A percentile compares a stretch with the other conserved stretches of the same genome.
phyloP scores from a whole-genome alignment of 257 asterid species.

The Petunia axillaris region DNA sequence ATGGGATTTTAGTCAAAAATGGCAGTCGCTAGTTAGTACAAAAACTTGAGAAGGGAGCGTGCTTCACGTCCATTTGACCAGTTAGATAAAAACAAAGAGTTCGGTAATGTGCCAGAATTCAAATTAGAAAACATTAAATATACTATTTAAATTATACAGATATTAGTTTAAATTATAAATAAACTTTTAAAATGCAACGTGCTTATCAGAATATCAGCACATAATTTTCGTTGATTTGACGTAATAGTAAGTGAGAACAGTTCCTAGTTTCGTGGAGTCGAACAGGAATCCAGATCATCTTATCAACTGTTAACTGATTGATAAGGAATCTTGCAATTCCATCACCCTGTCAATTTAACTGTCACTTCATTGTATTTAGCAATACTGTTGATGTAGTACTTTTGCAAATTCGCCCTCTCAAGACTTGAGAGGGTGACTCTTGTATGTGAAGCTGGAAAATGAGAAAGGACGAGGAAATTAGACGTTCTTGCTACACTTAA shows the following conservation, averaged over 20 bases:
- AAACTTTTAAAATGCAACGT: background rate
- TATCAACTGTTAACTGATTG: background rate
- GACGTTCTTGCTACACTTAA: too few species aligned
- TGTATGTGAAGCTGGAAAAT: conserved; percentile 1
- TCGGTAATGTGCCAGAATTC: conserved; percentile 1
- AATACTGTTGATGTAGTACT: background rate
- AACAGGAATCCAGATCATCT: background rate
- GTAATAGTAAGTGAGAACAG: too few species aligned
- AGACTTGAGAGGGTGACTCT: background rate
- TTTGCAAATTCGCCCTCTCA: background rate
- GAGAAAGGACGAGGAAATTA: background rate
- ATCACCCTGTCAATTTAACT: background rate
- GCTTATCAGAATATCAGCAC: background rate
- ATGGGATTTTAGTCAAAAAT: background rate
- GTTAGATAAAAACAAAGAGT: conserved; percentile 8
- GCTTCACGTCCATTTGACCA: background rate
- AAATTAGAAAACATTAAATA: background rate
- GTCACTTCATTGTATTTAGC: conserved; percentile 12
- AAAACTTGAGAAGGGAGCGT: background rate
- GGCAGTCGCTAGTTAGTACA: background rate
- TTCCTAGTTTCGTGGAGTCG: background rate
- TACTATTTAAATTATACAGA: too few species aligned
- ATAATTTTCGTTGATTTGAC: background rate
- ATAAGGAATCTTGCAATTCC: background rate
- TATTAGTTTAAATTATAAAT: background rate